A percentile compares a stretch with the other conserved stretches of the same genome.
These are phyloP conservation scores for Cryptosporidium canis DNA, from an alignment of 169 alveolate genomes.

Conservation along the genomic window DNA sequence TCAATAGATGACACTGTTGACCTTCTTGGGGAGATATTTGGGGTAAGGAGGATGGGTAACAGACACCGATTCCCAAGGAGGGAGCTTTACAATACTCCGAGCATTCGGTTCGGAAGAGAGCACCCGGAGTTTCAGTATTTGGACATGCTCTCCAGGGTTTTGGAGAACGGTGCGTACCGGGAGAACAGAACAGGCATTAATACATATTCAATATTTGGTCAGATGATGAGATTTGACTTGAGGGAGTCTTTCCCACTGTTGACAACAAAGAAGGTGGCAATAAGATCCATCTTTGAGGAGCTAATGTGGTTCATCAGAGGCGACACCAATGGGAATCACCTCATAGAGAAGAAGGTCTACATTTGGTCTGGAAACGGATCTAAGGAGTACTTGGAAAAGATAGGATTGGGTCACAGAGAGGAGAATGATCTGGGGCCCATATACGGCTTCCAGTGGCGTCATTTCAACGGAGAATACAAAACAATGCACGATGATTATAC, in stretches of 20 bases:
- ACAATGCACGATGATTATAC: constrained; percentile 89
- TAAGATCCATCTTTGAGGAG: constrained; percentile 86
- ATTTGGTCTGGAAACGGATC: constrained; percentile 98
- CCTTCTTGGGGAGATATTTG: constrained; percentile 72
- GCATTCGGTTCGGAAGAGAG: constrained; percentile 71
- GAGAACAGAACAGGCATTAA: constrained; percentile 89
- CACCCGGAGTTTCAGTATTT: constrained; percentile 94
- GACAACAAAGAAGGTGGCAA: constrained; percentile 93
- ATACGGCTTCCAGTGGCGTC: constrained; percentile 98
- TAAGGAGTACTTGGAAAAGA: constrained; percentile 92
- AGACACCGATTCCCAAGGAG: constrained; percentile 42
- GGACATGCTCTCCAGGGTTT: constrained; percentile 89
- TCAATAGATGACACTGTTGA: constrained; percentile 77
- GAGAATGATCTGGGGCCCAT: constrained; percentile 95
- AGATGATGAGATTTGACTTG: constrained; percentile 93
- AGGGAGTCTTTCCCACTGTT: constrained; percentile 92
- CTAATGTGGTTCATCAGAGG: constrained; percentile 94
- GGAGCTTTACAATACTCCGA: constrained; percentile 15
- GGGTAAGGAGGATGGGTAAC: constrained; percentile 46
- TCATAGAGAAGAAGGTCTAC: constrained; percentile 90
- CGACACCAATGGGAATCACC: constrained; percentile 93
- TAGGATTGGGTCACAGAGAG: constrained; percentile 93
- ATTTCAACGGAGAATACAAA: constrained; percentile 94
- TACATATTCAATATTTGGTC: constrained; percentile 87
- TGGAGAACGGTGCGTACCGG: constrained; percentile 88